Percentiles rank a stretch among this genome's conserved stretches.
Evolutionary conservation across 202 grass and related monocot species (phyloP).

Genomic region (Setaria italica): DNA sequence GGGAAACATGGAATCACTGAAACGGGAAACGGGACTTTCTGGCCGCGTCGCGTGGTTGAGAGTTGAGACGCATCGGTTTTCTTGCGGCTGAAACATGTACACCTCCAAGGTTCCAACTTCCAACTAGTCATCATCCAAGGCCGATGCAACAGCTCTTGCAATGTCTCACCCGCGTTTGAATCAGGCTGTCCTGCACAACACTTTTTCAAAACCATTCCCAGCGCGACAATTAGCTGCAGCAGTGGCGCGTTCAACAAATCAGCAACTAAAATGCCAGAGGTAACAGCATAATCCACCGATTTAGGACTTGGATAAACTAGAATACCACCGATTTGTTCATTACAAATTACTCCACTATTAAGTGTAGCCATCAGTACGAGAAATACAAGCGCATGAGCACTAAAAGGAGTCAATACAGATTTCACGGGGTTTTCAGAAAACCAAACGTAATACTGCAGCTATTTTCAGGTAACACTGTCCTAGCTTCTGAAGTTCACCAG

Average conservation of each 20-base stretch:
- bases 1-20: no score
- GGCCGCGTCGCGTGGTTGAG: no score
- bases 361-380: constrained; percentile 10
- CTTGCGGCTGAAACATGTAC: no score
- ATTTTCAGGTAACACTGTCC: neutral
- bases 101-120: no score
- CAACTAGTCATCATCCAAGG: neutral
- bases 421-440: constrained; percentile 21
- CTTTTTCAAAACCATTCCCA: no score
- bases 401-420: constrained; percentile 8
- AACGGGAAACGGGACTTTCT: no score
- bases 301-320: neutral
- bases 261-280: neutral
- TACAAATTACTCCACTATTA: constrained; percentile 12
- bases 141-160: neutral
- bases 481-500: neutral
- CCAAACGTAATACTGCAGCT: neutral
- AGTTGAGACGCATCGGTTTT: no score
- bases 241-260: neutral
- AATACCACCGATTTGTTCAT: neutral
- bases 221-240: no score
- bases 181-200: no score
- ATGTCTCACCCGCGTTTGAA: neutral
- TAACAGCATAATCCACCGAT: neutral
- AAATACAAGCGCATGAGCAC: neutral